Conservation (phyloP, 2,329 filamentous ascomycete genomes). For the Botryotinia calthae region DNA sequence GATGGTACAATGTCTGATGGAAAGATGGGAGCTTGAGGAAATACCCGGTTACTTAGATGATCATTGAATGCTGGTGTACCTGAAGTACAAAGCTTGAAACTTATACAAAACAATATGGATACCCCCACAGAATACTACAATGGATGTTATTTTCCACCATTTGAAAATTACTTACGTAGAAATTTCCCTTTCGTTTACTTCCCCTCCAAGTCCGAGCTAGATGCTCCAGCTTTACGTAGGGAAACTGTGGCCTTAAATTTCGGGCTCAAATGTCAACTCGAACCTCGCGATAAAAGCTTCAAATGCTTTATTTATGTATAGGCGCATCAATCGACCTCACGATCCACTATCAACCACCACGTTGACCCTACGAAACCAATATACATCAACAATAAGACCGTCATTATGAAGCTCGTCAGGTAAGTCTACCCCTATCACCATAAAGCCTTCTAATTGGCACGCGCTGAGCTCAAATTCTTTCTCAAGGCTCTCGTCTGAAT, state of each 20-base stretch:
- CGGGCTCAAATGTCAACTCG: neutral
- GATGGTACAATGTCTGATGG: neutral
- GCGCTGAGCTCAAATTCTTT: conserved; percentile 46
- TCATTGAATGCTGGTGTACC: conserved; percentile 16
- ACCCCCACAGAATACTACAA: conserved; percentile 13
- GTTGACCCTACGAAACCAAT: neutral
- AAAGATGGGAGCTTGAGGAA: conserved; percentile 7
- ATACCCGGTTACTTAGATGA: conserved; percentile 18
- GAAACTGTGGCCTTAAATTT: neutral
- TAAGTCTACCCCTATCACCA: conserved; percentile 48
- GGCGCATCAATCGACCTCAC: conserved; percentile 11
- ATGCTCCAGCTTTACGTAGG: neutral
- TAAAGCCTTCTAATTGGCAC: conserved; percentile 37
- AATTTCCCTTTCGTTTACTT: neutral
- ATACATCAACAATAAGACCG: conserved; percentile 22
- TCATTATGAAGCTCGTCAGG: conserved; percentile 95
- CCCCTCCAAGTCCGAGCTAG: neutral
- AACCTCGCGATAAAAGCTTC: conserved; percentile 21
- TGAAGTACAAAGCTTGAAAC: conserved; percentile 16
- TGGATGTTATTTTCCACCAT: neutral
- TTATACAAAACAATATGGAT: conserved; percentile 11
- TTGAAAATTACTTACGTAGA: neutral
- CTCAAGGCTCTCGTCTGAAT: conserved; percentile 42
- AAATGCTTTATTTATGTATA: conserved; percentile 12
- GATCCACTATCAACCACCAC: conserved; percentile 8